These are phyloP conservation scores for Ambrosiella cleistominuta DNA, from an alignment of 2,329 filamentous ascomycete species.

Conservation along the genomic window DNA sequence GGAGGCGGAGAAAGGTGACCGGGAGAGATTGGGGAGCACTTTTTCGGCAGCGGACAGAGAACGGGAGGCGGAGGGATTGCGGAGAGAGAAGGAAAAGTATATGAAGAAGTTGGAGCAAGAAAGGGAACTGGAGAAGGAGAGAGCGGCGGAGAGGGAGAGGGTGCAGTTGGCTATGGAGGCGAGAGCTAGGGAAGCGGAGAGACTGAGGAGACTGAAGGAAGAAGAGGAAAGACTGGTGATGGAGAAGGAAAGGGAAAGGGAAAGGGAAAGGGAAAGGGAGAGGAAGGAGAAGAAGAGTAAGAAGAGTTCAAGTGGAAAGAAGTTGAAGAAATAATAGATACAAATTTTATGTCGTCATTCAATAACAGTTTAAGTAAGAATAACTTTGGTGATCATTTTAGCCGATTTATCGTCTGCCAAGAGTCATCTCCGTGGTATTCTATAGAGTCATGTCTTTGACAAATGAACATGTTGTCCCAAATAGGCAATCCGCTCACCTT, in stretches of 20 bases:
- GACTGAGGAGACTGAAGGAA: not conserved
- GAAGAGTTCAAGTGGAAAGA: not conserved
- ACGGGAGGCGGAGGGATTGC: not conserved
- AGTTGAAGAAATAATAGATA: too few species aligned
- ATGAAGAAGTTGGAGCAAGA: slow-evolving; percentile 7
- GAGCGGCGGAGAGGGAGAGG: not conserved
- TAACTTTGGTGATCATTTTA: too few species aligned
- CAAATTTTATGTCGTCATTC: too few species aligned
- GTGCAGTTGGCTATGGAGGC: not conserved
- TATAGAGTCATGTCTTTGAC: too few species aligned
- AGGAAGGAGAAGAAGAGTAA: not conserved
- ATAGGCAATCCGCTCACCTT: too few species aligned
- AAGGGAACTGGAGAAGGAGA: slow-evolving; percentile 1
- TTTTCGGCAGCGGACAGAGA: not conserved
- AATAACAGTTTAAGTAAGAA: too few species aligned
- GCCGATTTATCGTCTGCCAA: too few species aligned
- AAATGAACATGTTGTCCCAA: too few species aligned
- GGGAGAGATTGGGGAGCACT: not conserved
- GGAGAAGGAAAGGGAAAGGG: not conserved
- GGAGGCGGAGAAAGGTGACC: not conserved
- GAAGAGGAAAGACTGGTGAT: not conserved
- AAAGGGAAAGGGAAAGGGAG: not conserved
- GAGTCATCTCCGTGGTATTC: too few species aligned
- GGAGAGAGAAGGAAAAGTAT: slow-evolving; percentile 9
- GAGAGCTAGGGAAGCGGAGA: not conserved